Evolutionary conservation across 2,329 filamentous ascomycete species (phyloP).

Genomic region (Cladobotryum mycophilum): DNA sequence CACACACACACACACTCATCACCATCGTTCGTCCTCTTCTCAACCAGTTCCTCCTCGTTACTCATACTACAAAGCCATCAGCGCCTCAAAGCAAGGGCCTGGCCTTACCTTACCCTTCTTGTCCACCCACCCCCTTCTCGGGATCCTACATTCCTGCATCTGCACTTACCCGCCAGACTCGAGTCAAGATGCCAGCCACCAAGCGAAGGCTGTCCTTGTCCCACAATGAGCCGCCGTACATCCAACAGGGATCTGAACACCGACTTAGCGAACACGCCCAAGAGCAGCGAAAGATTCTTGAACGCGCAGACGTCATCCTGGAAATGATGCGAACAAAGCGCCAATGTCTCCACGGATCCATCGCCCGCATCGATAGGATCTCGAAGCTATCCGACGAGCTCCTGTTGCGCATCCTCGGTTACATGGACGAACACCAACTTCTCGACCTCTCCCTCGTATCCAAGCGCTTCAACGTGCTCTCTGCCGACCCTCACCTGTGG

Average conservation of each 20-base stretch:
- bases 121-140: no score
- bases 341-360: no score
- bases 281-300: neutral
- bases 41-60: no score
- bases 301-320: neutral
- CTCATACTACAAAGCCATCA: no score
- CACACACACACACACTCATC: no score
- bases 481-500: slow-evolving; percentile 84
- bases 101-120: no score
- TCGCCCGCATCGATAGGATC: slow-evolving; percentile 47
- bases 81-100: no score
- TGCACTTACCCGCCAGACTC: neutral
- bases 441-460: slow-evolving; percentile 62
- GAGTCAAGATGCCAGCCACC: neutral
- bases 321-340: no score
- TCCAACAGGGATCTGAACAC: neutral
- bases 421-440: slow-evolving; percentile 63
- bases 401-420: slow-evolving; percentile 74
- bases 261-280: neutral
- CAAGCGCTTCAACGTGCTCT: slow-evolving; percentile 63
- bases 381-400: slow-evolving; percentile 81
- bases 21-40: no score
- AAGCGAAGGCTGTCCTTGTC: slow-evolving; percentile 1
- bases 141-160: no score
- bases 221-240: neutral